Conservation (phyloP, 805 yeast species). For the Candida maesae region DNA sequence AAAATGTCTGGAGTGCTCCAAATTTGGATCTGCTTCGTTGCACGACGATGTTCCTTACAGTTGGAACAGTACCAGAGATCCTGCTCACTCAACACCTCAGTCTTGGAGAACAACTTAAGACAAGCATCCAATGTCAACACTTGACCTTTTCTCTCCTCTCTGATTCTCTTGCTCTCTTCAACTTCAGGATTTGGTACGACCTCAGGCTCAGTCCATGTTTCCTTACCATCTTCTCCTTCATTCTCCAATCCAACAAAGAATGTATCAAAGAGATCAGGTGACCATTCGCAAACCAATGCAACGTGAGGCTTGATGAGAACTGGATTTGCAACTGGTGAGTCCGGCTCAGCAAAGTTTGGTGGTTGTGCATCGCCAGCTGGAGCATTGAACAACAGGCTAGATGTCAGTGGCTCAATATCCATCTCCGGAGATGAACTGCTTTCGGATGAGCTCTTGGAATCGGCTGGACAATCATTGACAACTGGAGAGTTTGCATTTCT, state of each 20-base stretch:
- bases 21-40: slow-evolving; percentile 83
- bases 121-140: slow-evolving; percentile 69
- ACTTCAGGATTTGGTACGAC: slow-evolving; percentile 51
- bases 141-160: slow-evolving; percentile 30
- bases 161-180: slow-evolving; percentile 38
- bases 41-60: slow-evolving; percentile 86
- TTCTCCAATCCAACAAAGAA: slow-evolving; percentile 50
- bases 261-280: slow-evolving; percentile 39
- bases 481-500: not conserved
- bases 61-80: slow-evolving; percentile 93
- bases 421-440: slow-evolving; percentile 1
- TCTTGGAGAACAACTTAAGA: slow-evolving; percentile 64
- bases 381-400: slow-evolving; percentile 1
- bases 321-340: slow-evolving; percentile 1
- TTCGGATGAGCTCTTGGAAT: not conserved
- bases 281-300: slow-evolving; percentile 69
- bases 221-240: slow-evolving; percentile 43
- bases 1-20: slow-evolving; percentile 95
- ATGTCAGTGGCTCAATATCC: slow-evolving; percentile 12
- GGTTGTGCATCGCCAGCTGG: not conserved
- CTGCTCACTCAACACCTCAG: slow-evolving; percentile 82
- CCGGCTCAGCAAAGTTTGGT: not conserved
- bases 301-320: slow-evolving; percentile 30
- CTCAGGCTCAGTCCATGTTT: slow-evolving; percentile 54
- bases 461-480: not conserved